Conservation (phyloP, 768 basidiomycete species). For the Boletus patriciae region DNA sequence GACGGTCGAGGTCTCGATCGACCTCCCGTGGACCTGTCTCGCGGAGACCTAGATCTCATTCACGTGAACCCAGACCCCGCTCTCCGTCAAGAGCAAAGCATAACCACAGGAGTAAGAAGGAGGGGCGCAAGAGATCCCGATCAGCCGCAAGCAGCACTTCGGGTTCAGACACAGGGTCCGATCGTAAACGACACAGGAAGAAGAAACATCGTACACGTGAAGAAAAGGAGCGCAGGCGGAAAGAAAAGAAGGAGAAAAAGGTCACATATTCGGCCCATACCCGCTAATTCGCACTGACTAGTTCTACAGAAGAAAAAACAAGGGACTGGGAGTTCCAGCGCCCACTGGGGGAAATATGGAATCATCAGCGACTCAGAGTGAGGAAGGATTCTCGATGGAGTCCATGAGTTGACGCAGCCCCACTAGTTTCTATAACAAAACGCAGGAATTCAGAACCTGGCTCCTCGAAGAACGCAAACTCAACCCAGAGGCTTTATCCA, state of each 20-base stretch:
- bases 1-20: conserved; percentile 29
- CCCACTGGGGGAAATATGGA: conserved; percentile 90
- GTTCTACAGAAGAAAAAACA: conserved; percentile 56
- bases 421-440: conserved; percentile 74
- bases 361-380: conserved; percentile 84
- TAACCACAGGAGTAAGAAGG: conserved; percentile 23
- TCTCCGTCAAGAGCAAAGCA: conserved; percentile 39
- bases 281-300: background rate
- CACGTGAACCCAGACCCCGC: conserved; percentile 27
- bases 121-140: conserved; percentile 34
- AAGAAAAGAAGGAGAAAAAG: conserved; percentile 72
- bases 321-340: conserved; percentile 43
- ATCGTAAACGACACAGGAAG: conserved; percentile 41
- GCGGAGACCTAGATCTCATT: conserved; percentile 19
- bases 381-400: conserved; percentile 27
- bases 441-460: conserved; percentile 88
- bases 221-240: conserved; percentile 54
- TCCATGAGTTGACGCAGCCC: conserved; percentile 14
- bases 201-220: conserved; percentile 48
- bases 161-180: conserved; percentile 33
- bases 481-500: conserved; percentile 85
- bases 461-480: conserved; percentile 89
- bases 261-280: conserved; percentile 32
- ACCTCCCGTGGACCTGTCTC: conserved; percentile 19
- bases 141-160: conserved; percentile 45